Percentiles rank a stretch among this genome's conserved stretches.
These are phyloP conservation scores for Populus hybrid DNA, from an alignment of 441 rosid species.

Conservation along the genomic window DNA sequence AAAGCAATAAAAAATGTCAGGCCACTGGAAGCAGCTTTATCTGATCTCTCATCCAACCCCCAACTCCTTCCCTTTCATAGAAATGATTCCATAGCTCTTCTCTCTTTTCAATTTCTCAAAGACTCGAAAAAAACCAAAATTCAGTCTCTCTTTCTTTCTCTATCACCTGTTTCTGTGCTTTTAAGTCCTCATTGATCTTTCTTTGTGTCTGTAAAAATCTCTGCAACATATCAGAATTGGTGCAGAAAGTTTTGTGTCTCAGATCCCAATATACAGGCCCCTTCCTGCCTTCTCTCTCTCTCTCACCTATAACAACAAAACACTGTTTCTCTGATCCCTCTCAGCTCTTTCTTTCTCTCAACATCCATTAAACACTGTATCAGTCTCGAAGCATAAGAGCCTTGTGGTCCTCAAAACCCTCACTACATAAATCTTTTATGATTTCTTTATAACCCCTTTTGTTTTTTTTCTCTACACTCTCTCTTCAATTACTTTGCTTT, in stretches of 20 bases:
- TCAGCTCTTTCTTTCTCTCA: slow-evolving; percentile 5
- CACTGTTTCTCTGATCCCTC: slow-evolving; percentile 18
- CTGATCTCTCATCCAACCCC: slow-evolving; percentile 16
- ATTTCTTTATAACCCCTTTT: not conserved
- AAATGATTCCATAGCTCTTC: slow-evolving; percentile 34
- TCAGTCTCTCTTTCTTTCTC: slow-evolving; percentile 20
- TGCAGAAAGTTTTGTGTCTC: slow-evolving; percentile 45
- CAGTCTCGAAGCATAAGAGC: slow-evolving; percentile 16
- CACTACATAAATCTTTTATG: not conserved
- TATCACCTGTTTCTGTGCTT: slow-evolving; percentile 7
- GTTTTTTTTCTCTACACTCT: not conserved
- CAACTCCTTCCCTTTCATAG: slow-evolving; percentile 19
- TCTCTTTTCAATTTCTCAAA: not conserved
- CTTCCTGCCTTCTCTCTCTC: slow-evolving; percentile 1
- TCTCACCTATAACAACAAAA: slow-evolving; percentile 37
- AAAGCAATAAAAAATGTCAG: slow-evolving; percentile 27
- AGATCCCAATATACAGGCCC: slow-evolving; percentile 46
- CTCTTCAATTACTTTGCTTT: not conserved
- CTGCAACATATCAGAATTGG: slow-evolving; percentile 34
- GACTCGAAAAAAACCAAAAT: not conserved
- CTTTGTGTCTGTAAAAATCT: slow-evolving; percentile 23
- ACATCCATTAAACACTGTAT: slow-evolving; percentile 11
- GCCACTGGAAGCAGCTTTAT: slow-evolving; percentile 41
- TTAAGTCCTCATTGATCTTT: slow-evolving; percentile 16
- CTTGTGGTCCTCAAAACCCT: slow-evolving; percentile 28